These are phyloP conservation scores for Solanum clarkiae DNA, from an alignment of 257 asterid genomes.

Conservation along the genomic window DNA sequence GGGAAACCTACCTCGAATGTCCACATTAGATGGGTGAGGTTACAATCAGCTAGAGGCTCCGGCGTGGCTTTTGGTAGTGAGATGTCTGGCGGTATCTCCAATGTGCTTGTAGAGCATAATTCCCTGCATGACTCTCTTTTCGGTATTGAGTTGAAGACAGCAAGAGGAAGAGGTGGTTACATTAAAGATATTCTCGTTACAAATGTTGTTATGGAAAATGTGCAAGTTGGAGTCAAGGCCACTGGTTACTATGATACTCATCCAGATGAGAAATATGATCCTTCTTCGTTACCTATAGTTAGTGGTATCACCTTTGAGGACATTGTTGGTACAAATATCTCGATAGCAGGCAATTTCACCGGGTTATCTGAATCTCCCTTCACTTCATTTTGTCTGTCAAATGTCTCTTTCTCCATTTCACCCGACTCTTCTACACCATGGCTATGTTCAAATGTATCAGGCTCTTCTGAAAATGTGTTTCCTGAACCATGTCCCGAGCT, in stretches of 20 bases:
- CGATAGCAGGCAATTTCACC: conserved; percentile 47
- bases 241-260: conserved; percentile 61
- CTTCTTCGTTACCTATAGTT: conserved; percentile 52
- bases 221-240: conserved; percentile 49
- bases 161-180: conserved; percentile 82
- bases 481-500: conserved; percentile 70
- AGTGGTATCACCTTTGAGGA: conserved; percentile 41
- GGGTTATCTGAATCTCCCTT: conserved; percentile 78
- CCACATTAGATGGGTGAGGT: conserved; percentile 37
- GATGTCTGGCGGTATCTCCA: conserved; percentile 95
- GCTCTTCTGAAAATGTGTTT: conserved; percentile 42
- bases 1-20: conserved; percentile 47
- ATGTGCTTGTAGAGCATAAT: conserved; percentile 41
- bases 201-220: conserved; percentile 41
- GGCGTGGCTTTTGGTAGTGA: conserved; percentile 85
- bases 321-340: conserved; percentile 51
- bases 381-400: conserved; percentile 58
- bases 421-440: conserved; percentile 29
- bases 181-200: conserved; percentile 35
- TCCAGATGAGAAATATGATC: conserved; percentile 79
- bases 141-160: conserved; percentile 65
- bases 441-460: conserved; percentile 44
- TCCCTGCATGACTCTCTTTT: conserved; percentile 32
- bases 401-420: conserved; percentile 34
- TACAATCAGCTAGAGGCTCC: conserved; percentile 56